These are phyloP conservation scores for Teunomyces atbi DNA, from an alignment of 805 yeast species.

Conservation along the genomic window DNA sequence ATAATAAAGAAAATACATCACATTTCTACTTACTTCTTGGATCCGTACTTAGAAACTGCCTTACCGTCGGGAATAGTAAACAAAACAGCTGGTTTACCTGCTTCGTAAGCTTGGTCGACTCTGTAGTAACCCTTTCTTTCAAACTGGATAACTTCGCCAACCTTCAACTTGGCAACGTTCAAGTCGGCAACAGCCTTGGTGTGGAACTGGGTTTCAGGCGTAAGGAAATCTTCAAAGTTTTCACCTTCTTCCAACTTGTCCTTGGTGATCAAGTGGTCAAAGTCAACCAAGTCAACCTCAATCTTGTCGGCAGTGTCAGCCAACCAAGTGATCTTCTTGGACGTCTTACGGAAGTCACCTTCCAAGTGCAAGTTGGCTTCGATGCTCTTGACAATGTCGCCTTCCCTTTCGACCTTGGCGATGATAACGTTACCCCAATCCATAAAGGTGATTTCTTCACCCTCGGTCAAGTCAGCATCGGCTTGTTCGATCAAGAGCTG, in stretches of 20 bases:
- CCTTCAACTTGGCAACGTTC: constrained; percentile 24
- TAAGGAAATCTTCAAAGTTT: constrained; percentile 30
- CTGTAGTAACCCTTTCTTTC: constrained; percentile 33
- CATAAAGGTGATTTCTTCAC: constrained; percentile 31
- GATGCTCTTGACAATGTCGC: constrained; percentile 22
- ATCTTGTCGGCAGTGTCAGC: constrained; percentile 29
- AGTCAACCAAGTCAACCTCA: constrained; percentile 25
- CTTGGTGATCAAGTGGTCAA: constrained; percentile 34
- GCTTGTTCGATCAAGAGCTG: constrained; percentile 25
- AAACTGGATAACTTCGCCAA: constrained; percentile 26
- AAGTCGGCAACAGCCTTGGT: constrained; percentile 24
- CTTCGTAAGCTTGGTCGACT: constrained; percentile 20
- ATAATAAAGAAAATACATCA: no score
- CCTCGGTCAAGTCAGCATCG: constrained; percentile 25
- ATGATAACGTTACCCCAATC: constrained; percentile 33
- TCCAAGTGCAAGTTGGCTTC: constrained; percentile 31
- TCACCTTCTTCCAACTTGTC: constrained; percentile 32
- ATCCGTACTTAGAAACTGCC: constrained; percentile 21
- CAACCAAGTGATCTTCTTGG: constrained; percentile 32
- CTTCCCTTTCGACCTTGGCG: constrained; percentile 23
- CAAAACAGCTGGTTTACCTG: constrained; percentile 24
- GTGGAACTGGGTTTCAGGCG: constrained; percentile 26
- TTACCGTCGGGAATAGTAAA: constrained; percentile 31
- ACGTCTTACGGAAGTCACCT: constrained; percentile 32
- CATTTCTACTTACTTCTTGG: constrained; percentile 17